phyloP scores from a whole-genome alignment of 179 eudicot genomes.

The Silene vulgaris region DNA sequence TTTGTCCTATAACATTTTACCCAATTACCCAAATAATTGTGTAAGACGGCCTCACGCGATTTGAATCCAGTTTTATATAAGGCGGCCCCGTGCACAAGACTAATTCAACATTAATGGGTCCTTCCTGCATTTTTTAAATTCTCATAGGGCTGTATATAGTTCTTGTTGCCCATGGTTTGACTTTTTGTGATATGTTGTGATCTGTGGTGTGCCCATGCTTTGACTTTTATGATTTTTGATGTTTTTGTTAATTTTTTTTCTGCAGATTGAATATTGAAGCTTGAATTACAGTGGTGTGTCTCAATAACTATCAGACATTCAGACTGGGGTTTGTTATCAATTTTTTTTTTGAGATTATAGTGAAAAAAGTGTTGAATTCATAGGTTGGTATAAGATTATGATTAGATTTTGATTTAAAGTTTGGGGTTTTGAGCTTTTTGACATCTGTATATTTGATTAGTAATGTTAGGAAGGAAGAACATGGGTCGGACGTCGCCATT shows the following conservation, averaged over 20 bases:
- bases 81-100: background rate
- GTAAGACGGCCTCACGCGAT: too few species aligned
- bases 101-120: background rate
- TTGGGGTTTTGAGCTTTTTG: constrained; percentile 18
- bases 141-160: background rate
- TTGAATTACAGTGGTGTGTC: constrained; percentile 23
- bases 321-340: constrained; percentile 4
- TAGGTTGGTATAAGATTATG: background rate
- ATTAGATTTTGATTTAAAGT: constrained; percentile 18
- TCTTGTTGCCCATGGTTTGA: constrained; percentile 5
- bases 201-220: constrained; percentile 13
- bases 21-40: too few species aligned
- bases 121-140: too few species aligned
- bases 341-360: background rate
- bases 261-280: constrained; percentile 28
- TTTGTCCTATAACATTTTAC: constrained; percentile 8
- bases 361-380: constrained; percentile 8
- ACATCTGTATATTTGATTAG: constrained; percentile 15
- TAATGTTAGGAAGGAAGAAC: constrained; percentile 53
- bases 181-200: background rate
- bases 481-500: constrained; percentile 55
- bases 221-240: constrained; percentile 13
- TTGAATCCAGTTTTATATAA: background rate
- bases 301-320: background rate
- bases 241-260: background rate